These are phyloP conservation scores for Diplosphaera chodatii DNA, from an alignment of 139 green algal genomes.

Conservation along the genomic window DNA sequence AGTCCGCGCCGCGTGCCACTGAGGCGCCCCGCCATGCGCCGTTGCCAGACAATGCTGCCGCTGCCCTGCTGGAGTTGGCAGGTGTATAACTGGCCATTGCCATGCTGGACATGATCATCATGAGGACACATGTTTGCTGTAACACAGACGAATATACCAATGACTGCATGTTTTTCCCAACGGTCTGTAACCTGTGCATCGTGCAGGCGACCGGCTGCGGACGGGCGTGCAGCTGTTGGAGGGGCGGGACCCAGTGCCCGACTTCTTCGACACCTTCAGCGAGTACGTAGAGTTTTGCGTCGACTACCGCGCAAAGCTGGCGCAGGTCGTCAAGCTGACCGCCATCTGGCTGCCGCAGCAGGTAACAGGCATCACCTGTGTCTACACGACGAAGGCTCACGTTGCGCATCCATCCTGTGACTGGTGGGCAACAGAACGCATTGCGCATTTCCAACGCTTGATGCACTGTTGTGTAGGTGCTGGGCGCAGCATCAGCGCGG, in stretches of 20 bases:
- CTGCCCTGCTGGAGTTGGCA: constrained; percentile 35
- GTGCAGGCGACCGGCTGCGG: not conserved
- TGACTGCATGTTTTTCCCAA: constrained; percentile 15
- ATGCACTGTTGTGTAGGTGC: too few relatives aligned
- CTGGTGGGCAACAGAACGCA: too few relatives aligned
- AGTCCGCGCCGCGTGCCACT: not conserved
- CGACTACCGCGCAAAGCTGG: not conserved
- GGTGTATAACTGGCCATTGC: too few relatives aligned
- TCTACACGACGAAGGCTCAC: too few relatives aligned
- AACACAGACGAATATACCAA: not conserved
- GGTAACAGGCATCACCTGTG: too few relatives aligned
- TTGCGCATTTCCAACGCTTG: too few relatives aligned
- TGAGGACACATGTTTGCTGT: too few relatives aligned
- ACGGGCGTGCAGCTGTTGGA: not conserved
- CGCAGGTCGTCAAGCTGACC: not conserved
- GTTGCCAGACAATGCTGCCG: constrained; percentile 28
- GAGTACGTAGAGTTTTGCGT: constrained; percentile 2
- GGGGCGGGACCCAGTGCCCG: not conserved
- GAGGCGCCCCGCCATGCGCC: not conserved
- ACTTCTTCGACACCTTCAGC: not conserved
- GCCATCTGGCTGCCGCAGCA: not conserved
- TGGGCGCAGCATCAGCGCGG: not conserved
- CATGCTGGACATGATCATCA: too few relatives aligned
- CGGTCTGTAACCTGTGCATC: too few relatives aligned
- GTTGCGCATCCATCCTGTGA: too few relatives aligned